These are phyloP conservation scores for Trichoderma cornu-damae DNA, from an alignment of 2,329 filamentous ascomycete genomes.

Conservation along the genomic window DNA sequence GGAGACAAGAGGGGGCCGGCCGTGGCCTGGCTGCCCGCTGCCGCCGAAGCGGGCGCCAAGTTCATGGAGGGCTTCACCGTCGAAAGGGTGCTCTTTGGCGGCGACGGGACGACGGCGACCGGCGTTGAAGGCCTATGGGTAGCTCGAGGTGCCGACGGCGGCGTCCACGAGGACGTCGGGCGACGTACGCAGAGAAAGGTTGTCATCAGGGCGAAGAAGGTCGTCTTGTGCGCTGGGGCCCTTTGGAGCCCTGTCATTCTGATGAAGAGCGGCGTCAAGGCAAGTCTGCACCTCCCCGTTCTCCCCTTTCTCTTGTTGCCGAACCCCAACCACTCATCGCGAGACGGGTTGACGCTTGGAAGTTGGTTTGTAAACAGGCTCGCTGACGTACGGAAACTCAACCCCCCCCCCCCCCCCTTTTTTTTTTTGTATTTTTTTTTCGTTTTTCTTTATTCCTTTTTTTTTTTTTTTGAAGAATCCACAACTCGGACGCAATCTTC, in stretches of 20 bases:
- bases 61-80: constrained; percentile 82
- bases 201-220: constrained; percentile 70
- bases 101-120: constrained; percentile 51
- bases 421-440: no score
- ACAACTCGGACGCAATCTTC: constrained; percentile 75
- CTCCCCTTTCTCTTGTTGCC: background rate
- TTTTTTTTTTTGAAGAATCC: constrained; percentile 61
- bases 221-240: constrained; percentile 72
- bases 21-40: constrained; percentile 73
- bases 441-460: no score
- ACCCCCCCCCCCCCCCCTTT: no score
- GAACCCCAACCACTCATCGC: no score
- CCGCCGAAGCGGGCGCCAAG: constrained; percentile 66
- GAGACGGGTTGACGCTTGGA: no score
- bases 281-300: constrained; percentile 30
- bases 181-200: constrained; percentile 54
- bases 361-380: background rate
- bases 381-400: background rate
- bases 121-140: constrained; percentile 74
- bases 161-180: constrained; percentile 46
- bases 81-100: constrained; percentile 64
- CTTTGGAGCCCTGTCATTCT: constrained; percentile 74
- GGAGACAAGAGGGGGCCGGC: constrained; percentile 74
- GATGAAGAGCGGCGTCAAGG: constrained; percentile 68
- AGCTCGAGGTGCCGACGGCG: constrained; percentile 60